A percentile compares a stretch with the other conserved stretches of the same genome.
These are phyloP conservation scores for Flaveria brownii DNA, from an alignment of 129 eudicot genomes.

Conservation along the genomic window DNA sequence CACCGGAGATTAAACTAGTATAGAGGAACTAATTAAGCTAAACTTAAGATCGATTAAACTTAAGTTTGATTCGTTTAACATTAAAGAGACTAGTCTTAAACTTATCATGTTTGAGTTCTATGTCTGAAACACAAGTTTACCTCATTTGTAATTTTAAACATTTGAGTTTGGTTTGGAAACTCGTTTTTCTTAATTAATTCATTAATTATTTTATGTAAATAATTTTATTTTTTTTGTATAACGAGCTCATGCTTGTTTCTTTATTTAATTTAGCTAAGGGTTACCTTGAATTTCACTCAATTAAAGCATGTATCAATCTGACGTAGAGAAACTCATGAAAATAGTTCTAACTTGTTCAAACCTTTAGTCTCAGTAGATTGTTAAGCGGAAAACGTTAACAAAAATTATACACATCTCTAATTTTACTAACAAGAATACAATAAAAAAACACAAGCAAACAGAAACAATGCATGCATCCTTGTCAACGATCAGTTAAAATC, in stretches of 20 bases:
- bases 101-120: neutral
- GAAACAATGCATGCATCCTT: neutral
- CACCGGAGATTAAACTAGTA: too few relatives aligned
- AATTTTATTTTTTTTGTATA: too few relatives aligned
- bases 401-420: neutral
- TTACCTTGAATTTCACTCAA: too few relatives aligned
- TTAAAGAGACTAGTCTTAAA: neutral
- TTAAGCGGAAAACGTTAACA: too few relatives aligned
- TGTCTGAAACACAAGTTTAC: neutral
- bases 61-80: neutral
- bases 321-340: too few relatives aligned
- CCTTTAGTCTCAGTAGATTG: too few relatives aligned
- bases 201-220: too few relatives aligned
- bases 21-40: neutral
- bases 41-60: neutral
- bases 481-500: constrained; percentile 7
- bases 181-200: too few relatives aligned
- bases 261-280: too few relatives aligned
- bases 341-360: too few relatives aligned
- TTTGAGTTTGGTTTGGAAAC: neutral
- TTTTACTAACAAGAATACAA: neutral
- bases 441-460: neutral
- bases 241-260: too few relatives aligned
- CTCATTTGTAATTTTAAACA: neutral
- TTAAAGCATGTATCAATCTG: too few relatives aligned